Evolutionary conservation across 441 rosid species (phyloP).

Genomic region (Populus hybrid): DNA sequence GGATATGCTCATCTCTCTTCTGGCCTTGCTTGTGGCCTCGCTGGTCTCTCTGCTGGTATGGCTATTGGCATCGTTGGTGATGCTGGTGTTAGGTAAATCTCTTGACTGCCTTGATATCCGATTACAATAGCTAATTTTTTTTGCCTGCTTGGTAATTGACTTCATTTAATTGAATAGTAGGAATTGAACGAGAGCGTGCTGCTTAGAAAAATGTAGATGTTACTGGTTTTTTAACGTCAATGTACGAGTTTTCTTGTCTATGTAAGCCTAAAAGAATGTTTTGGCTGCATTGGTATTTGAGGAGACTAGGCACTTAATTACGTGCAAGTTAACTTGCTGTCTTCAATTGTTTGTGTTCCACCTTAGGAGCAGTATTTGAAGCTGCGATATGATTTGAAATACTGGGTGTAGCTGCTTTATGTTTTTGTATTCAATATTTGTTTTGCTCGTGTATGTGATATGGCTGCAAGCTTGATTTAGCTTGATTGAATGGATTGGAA

Average conservation of each 20-base stretch:
- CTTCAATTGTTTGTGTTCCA: neutral
- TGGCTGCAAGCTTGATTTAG: neutral
- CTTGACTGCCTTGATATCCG: neutral
- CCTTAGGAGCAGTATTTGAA: neutral
- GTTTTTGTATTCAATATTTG: neutral
- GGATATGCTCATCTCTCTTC: slow-evolving; percentile 72
- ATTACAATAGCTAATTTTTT: neutral
- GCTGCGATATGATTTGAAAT: neutral
- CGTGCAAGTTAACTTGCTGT: neutral
- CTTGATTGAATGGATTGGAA: neutral
- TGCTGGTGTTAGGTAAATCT: slow-evolving; percentile 57
- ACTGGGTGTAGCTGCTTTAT: neutral
- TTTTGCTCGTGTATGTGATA: neutral
- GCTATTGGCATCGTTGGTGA: slow-evolving; percentile 62
- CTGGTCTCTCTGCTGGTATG: slow-evolving; percentile 69
- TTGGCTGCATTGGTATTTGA: neutral
- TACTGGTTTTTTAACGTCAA: neutral
- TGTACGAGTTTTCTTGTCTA: neutral
- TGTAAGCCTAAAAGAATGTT: neutral
- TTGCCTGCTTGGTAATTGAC: neutral
- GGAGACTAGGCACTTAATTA: neutral
- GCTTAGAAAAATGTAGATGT: neutral
- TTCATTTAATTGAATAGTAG: neutral
- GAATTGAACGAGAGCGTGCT: neutral
- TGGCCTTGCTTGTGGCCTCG: slow-evolving; percentile 74